Evolutionary conservation across 768 basidiomycete genomes (phyloP), one percentile per base, ranked within the genome.

Genomic region (Amanita pseudoporphyria): DNA sequence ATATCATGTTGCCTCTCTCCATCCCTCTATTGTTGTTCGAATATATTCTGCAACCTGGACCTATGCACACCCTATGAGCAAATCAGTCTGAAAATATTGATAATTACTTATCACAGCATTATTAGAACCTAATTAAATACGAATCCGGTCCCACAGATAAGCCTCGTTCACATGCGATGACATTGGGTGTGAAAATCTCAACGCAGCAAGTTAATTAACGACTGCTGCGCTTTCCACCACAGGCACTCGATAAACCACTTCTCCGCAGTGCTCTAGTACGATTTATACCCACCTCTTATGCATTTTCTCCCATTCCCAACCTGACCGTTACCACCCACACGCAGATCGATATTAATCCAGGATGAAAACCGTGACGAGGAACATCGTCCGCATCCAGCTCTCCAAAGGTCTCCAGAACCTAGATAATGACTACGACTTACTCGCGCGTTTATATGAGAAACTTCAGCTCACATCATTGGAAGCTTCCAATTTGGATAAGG

Each of bases 391-490:
- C 12, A 52, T 68, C 26, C 48, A 52, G 14, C 47, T 70, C 24
- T 62, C 61, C 0, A 39, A 49, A 16, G 67, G 70, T 16, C 60
- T 74, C 13, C 48, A 56, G 1, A 71, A 64, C 5, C 68, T 66
- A 33, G 73, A 74, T 47, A 64, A 67, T 28, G 51, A 67, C 31
- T 51, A 72, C 18, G 71, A 74, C 26, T 13, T 53, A 1, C 59
- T 76, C 21, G 30, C 48, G 18, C 21, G 42, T 1, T 62, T 69
- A 26, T 76, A 68, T 54, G 69, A 69, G 32, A 56, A 71, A 40
- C 63, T 77, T 33, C 74, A 74, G 52, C 57, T 67, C 12, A 58
- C 59, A 36, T 66, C 72, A 1, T 61, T 72, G 5, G 77, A 77
- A 38, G 57, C 64, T 5, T 64, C 69, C 5, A 55, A 64, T 49